Conservation (phyloP, 208 protist genomes). For the Wallacemonas sp. region DNA sequence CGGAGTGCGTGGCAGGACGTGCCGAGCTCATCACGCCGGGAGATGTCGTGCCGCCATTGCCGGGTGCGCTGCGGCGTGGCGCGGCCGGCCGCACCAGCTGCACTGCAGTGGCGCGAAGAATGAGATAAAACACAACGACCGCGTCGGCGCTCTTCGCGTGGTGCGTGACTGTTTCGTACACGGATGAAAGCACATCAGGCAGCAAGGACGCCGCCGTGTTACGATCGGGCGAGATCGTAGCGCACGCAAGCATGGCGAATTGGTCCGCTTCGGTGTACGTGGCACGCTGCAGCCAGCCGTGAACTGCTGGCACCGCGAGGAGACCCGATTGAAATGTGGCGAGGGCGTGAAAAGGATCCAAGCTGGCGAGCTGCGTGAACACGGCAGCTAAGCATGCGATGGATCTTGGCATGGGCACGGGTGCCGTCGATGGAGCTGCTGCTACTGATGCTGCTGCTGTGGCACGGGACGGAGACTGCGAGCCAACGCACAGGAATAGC, state of each 20-base stretch:
- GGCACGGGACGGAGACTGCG: conserved; percentile 2
- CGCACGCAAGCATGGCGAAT: conserved; percentile 32
- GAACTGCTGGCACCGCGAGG: conserved; percentile 18
- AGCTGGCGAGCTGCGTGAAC: conserved; percentile 51
- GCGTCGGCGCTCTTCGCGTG: not conserved
- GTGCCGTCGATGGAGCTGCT: not conserved
- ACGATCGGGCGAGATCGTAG: conserved; percentile 29
- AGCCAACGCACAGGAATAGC: conserved; percentile 16
- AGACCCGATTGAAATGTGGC: conserved; percentile 26
- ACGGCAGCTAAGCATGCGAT: conserved; percentile 39
- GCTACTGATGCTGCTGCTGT: not conserved
- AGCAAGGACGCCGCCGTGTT: conserved; percentile 18
- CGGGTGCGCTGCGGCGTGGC: not conserved
- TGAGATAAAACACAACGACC: conserved; percentile 21
- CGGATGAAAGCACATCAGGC: conserved; percentile 26
- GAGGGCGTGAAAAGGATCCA: conserved; percentile 44
- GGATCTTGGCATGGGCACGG: conserved; percentile 12
- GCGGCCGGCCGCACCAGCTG: conserved; percentile 19
- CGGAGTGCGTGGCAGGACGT: not conserved
- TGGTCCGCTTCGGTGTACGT: conserved; percentile 23
- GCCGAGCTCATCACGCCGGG: not conserved
- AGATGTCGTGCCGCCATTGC: too few relatives aligned
- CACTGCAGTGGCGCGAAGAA: conserved; percentile 25
- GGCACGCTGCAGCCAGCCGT: conserved; percentile 4
- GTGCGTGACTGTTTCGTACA: conserved; percentile 25